Base-by-base conservation (phyloP, 768 basidiomycete genomes). In the Tulasnella sp. region DNA sequence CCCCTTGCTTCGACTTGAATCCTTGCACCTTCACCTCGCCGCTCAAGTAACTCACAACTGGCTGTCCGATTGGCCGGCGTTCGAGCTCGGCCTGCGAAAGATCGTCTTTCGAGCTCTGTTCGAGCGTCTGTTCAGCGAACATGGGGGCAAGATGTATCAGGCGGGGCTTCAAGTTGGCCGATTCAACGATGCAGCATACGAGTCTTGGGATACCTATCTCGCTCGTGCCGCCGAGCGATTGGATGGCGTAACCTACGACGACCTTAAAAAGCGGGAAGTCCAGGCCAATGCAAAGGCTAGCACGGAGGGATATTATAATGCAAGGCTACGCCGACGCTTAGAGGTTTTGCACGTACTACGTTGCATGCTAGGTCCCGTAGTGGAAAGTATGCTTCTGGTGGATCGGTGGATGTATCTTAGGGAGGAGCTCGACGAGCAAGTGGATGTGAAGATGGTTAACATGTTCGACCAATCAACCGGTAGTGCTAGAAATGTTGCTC, bases 91-190 rank as follows among this genome's bases (percentile, higher is more conserved):
- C 3, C 83, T 91, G 69, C 87, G 89, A 26, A 93, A 93, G 82
- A 88, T 93, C 70, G 88, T 89, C 15, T 94, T 91, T 88, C 87
- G 93, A 15, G 92, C 92, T 0, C 84, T 93, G 40, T 84, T 93
- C 0, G 73, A 79, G 37, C 48, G 73, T 20, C 16, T 57, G 29
- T 79, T 46, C n/a, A 42, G 39, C 44, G 29, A 71, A 40, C 57
- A 79, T 71, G 42, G 18, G 13, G 71, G 78, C 32, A 69, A 78
- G 46, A 57, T 77, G 51, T 74, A 57, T 57, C 77, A 83, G 44
- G 81, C 84, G n/a, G 86, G 87, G 83, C 86, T 84, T 46, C 85
- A 87, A 9, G 83, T 91, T 61, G 90, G 90, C 23, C 86, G 87
- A 79, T 85, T 91, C 74, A 87, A 85, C 69, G 85, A 89, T 77